Conservation (phyloP, 345 rosid species). For the Rhodamnia argentea region DNA sequence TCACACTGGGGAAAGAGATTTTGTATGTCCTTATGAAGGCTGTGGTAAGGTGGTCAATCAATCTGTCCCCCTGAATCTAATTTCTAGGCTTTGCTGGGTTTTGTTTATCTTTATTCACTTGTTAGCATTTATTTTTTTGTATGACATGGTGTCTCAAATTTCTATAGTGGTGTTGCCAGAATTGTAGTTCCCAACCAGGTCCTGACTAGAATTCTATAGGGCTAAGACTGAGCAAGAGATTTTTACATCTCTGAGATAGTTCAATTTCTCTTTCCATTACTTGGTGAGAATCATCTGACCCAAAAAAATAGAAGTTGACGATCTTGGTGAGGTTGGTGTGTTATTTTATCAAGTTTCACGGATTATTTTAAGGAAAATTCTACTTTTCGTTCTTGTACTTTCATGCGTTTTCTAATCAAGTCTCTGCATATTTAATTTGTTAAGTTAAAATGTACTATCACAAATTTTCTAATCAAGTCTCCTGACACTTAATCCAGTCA, state of each 20-base stretch:
- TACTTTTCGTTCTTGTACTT: neutral
- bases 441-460: neutral
- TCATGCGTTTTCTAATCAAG: neutral
- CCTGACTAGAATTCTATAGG: neutral
- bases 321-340: neutral
- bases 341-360: neutral
- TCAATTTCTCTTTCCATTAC: neutral
- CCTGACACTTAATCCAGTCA: neutral
- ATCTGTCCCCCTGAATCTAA: conserved; percentile 6
- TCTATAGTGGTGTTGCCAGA: neutral
- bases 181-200: neutral
- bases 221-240: neutral
- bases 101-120: neutral
- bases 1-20: conserved; percentile 89
- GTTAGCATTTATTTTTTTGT: neutral
- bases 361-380: neutral
- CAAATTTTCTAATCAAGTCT: neutral
- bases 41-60: conserved; percentile 86
- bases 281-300: neutral
- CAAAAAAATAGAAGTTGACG: neutral
- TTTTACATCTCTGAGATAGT: neutral
- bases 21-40: conserved; percentile 86
- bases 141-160: neutral
- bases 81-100: neutral
- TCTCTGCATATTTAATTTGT: neutral